phyloP scores from a whole-genome alignment of 2,329 filamentous ascomycete genomes.

The Diatrype stigma region DNA sequence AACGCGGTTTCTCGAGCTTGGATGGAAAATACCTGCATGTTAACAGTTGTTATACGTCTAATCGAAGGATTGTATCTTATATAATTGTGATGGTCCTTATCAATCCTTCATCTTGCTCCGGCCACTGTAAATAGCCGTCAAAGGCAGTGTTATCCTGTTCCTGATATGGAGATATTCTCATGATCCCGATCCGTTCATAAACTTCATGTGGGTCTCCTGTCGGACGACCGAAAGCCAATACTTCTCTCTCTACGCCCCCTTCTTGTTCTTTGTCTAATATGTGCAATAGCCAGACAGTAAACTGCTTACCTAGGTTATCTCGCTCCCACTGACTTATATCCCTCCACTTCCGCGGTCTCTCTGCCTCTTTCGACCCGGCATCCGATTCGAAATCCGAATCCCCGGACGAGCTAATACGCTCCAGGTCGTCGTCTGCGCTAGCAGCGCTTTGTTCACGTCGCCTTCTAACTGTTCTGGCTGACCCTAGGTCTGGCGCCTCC shows the following conservation, averaged over 20 bases:
- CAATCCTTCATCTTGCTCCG: not conserved
- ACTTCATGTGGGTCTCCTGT: not conserved
- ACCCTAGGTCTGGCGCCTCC: not conserved
- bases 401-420: not conserved
- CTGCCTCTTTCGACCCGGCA: not conserved
- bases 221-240: not conserved
- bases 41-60: too few species aligned
- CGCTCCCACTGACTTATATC: not conserved
- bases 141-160: not conserved
- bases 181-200: slow-evolving; percentile 1
- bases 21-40: too few species aligned
- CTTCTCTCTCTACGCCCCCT: not conserved
- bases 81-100: slow-evolving; percentile 1
- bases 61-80: not conserved
- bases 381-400: not conserved
- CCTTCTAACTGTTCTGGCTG: not conserved
- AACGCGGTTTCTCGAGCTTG: too few species aligned
- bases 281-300: not conserved
- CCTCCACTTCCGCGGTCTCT: not conserved
- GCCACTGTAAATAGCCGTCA: not conserved
- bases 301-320: not conserved
- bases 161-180: not conserved
- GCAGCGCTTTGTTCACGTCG: not conserved
- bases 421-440: not conserved
- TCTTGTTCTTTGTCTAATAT: not conserved